Evolutionary conservation across 2,329 filamentous ascomycete species (phyloP).

Genomic region (Epichloe gansuensis): DNA sequence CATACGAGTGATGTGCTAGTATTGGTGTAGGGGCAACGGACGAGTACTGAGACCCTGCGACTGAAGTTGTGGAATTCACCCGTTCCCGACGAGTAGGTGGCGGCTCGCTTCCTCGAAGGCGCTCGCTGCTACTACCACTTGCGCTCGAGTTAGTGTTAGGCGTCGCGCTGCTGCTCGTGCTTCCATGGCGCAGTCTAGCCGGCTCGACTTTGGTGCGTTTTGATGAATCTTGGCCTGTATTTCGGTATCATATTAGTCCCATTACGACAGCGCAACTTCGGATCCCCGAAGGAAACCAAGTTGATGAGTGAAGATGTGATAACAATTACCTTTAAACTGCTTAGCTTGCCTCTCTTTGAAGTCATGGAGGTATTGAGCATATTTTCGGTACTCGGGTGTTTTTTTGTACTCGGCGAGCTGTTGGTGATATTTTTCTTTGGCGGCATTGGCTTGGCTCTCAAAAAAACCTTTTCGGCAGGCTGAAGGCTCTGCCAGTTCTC

Average conservation of each 20-base stretch:
- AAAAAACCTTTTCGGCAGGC: conserved; percentile 55
- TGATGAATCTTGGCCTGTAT: conserved; percentile 24
- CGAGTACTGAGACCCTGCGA: conserved; percentile 32
- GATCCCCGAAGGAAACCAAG: too few species aligned
- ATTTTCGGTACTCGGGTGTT: conserved; percentile 54
- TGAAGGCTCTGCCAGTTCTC: conserved; percentile 68
- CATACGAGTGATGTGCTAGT: conserved; percentile 24
- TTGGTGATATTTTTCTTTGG: conserved; percentile 67
- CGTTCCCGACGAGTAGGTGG: conserved; percentile 33
- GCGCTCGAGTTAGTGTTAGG: conserved; percentile 26
- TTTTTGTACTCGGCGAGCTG: conserved; percentile 67
- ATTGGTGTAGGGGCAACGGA: conserved; percentile 23
- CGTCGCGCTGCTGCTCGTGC: conserved; percentile 27
- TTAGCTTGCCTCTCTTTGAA: conserved; percentile 62
- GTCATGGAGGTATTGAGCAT: conserved; percentile 59
- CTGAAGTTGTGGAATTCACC: conserved; percentile 34
- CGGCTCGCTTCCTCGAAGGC: conserved; percentile 34
- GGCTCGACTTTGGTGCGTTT: conserved; percentile 36
- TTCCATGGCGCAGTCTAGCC: conserved; percentile 22
- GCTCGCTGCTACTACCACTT: conserved; percentile 37
- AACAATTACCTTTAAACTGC: conserved; percentile 37
- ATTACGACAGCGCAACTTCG: too few species aligned
- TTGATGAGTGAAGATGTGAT: too few species aligned
- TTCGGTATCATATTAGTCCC: not conserved
- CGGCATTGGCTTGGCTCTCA: conserved; percentile 56